phyloP scores from a whole-genome alignment of 345 rosid genomes.

The Durio zibethinus region DNA sequence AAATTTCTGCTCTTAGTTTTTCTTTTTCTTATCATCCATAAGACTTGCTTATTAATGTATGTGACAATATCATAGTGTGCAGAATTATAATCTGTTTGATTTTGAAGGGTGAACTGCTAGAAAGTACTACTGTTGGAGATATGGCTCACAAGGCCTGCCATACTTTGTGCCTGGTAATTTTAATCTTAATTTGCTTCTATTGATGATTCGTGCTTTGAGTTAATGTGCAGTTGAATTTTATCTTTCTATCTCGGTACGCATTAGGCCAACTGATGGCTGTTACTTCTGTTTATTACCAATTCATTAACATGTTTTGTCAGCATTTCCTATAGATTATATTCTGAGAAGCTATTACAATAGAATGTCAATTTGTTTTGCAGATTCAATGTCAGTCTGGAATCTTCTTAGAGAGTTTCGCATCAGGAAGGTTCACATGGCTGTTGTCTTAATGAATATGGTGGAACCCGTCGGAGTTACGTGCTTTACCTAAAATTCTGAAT shows the following conservation, averaged over 20 bases:
- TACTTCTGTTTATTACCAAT: background rate
- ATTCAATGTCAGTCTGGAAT: constrained; percentile 99
- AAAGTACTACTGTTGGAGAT: constrained; percentile 74
- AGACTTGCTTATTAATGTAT: constrained; percentile 32
- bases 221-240: background rate
- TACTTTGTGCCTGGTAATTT: constrained; percentile 90
- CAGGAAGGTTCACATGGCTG: constrained; percentile 99
- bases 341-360: constrained; percentile 4
- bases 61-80: constrained; percentile 36
- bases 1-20: constrained; percentile 22
- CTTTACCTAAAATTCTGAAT: background rate
- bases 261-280: background rate
- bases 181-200: constrained; percentile 6
- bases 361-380: constrained; percentile 43
- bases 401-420: constrained; percentile 98
- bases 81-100: constrained; percentile 48
- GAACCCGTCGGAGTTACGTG: constrained; percentile 96
- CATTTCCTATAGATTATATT: background rate
- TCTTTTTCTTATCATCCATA: background rate
- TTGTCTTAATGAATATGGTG: constrained; percentile 98
- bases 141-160: constrained; percentile 99
- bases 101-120: constrained; percentile 94
- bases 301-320: background rate
- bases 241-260: background rate
- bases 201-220: background rate